A percentile compares a stretch with the other conserved stretches of the same genome.
phyloP scores from a whole-genome alignment of 352 stramenopile genomes.

The Globisporangium polare region DNA sequence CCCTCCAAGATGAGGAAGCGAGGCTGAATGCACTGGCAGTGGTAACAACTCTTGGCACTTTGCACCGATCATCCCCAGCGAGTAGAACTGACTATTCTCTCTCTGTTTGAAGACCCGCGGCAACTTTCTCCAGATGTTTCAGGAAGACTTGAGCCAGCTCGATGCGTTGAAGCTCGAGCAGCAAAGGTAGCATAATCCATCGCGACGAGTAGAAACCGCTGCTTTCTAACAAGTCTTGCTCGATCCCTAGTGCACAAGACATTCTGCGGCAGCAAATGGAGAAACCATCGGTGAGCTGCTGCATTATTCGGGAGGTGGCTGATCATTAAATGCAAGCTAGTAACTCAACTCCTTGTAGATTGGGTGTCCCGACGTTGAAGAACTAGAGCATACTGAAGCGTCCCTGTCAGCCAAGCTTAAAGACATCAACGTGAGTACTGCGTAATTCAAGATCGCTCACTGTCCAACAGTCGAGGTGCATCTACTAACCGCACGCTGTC shows the following conservation, averaged over 20 bases:
- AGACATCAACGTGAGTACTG: constrained; percentile 3
- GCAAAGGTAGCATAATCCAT: constrained; percentile 1
- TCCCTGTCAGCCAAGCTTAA: constrained; percentile 2
- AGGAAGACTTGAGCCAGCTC: constrained; percentile 7
- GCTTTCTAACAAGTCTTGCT: background rate
- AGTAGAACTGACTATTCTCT: background rate
- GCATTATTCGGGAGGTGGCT: background rate
- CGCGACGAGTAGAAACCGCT: background rate
- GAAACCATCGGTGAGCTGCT: constrained; percentile 2
- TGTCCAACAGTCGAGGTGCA: background rate
- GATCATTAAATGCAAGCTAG: background rate
- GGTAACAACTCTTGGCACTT: background rate
- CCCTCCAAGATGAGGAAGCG: constrained; percentile 2
- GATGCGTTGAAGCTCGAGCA: constrained; percentile 9
- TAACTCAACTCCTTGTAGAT: constrained; percentile 1
- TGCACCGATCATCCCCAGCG: background rate
- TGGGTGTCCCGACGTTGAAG: constrained; percentile 1
- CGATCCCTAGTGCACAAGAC: constrained; percentile 1
- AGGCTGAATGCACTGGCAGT: background rate
- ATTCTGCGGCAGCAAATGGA: constrained; percentile 1
- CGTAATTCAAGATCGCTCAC: too few species aligned
- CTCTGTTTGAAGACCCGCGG: constrained; percentile 5
- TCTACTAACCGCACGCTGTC: background rate
- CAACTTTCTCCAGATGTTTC: constrained; percentile 7
- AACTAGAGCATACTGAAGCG: constrained; percentile 3